Evolutionary conservation across 179 eudicot species (phyloP).

Genomic region (Drosera spatulata): DNA sequence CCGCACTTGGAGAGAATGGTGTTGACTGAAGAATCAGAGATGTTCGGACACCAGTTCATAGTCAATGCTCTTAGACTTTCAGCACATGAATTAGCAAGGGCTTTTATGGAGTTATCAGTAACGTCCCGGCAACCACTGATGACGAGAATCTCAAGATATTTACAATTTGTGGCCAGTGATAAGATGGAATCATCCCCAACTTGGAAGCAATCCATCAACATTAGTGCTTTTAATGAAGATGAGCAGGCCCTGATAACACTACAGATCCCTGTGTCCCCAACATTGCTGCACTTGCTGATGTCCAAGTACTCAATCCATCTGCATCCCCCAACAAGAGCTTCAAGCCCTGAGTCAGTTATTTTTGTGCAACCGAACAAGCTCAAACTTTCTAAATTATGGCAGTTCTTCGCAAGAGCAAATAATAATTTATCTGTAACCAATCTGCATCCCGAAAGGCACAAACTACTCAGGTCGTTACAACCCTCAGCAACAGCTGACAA

Average conservation of each 20-base stretch:
- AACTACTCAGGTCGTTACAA: constrained; percentile 52
- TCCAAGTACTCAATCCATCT: constrained; percentile 45
- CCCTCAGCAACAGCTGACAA: constrained; percentile 62
- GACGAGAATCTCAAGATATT: constrained; percentile 59
- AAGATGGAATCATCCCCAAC: constrained; percentile 62
- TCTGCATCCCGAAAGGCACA: constrained; percentile 71
- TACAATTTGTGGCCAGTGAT: constrained; percentile 53
- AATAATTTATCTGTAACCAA: constrained; percentile 48
- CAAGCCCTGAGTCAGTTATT: constrained; percentile 63
- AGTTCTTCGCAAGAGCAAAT: constrained; percentile 45
- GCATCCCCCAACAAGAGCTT: constrained; percentile 57
- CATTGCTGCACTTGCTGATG: constrained; percentile 65
- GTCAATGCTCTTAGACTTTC: constrained; percentile 47
- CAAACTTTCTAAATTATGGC: constrained; percentile 55
- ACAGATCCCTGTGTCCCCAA: constrained; percentile 61
- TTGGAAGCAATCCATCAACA: constrained; percentile 66
- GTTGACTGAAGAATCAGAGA: constrained; percentile 55
- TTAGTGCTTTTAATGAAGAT: constrained; percentile 52
- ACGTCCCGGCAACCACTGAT: constrained; percentile 76
- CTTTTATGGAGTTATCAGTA: constrained; percentile 49
- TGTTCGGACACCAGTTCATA: constrained; percentile 89
- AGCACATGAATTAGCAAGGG: constrained; percentile 42
- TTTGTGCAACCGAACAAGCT: constrained; percentile 63
- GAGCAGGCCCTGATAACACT: constrained; percentile 55
- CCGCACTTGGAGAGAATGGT: constrained; percentile 47